Base-by-base conservation (phyloP, 2,329 filamentous ascomycete genomes). In the Exserohilum turcica region DNA sequence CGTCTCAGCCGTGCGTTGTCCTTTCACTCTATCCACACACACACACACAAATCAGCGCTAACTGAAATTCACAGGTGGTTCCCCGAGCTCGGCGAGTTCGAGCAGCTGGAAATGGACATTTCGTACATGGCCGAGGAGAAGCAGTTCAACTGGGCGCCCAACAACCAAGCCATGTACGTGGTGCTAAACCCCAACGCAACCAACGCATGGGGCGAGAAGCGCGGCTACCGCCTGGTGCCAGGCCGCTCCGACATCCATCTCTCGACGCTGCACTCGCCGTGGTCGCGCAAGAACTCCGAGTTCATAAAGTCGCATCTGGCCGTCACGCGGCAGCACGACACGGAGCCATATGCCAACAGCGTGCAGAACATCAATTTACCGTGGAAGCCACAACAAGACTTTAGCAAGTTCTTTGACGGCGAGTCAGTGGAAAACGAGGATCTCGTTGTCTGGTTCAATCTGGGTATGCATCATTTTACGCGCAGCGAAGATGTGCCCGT, bases 181-280 rank as follows among this genome's bases (percentile, higher is more conserved):
- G 74, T 85, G n/a, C 69, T 84, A 33, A 86, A 85, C 58, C 76
- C 73, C 29, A 78, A 81, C 39, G 63, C 68, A 4, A 71, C 65
- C 1, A 85, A 85, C 63, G 63, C 67, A 2, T 82, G 77, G 59
- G 82, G 83, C 49, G 79, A 83, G 66, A 72, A 73, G 10, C 77
- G 78, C 6, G 83, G 82, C 5, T 86, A 82, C 61, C 76, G 79
- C 16, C 74, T 84, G 44, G 47, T 63, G 5, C 61, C 63, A 6
- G 61, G 63, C 2, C 55, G 54, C 6, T 63, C 58, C 7, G 45
- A 64, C 21, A 65, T 65, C 52, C 72, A 74, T 35, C 72, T 78
- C 13, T 71, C 65, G n/a, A 68, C 68, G 6, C 43, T 68, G 6
- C 63, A 72, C 46, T 77, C 74, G 29, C 73, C 74, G 6, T 77